A percentile compares a stretch with the other conserved stretches of the same genome.
Evolutionary conservation across 2,329 filamentous ascomycete genomes (phyloP).

Genomic region (Cadophora sp.): DNA sequence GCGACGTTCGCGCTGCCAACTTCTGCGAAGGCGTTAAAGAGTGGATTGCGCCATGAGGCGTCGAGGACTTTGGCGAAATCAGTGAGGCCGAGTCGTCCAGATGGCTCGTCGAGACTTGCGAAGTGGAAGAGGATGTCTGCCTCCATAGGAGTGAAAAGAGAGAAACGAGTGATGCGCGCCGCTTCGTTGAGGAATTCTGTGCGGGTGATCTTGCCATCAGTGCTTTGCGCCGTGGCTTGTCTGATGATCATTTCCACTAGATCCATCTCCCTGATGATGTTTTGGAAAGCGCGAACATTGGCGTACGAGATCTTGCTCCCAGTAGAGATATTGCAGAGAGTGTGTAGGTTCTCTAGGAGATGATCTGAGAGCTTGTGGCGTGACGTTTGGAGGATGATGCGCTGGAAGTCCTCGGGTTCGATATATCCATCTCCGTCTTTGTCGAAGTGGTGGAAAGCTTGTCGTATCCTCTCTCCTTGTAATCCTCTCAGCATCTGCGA

Average conservation of each 20-base stretch:
- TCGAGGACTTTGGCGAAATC: constrained; percentile 97
- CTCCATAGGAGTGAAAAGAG: constrained; percentile 97
- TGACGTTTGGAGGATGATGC: constrained; percentile 92
- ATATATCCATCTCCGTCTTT: constrained; percentile 94
- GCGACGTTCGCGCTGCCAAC: constrained; percentile 48
- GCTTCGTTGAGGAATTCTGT: constrained; percentile 96
- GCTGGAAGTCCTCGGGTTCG: constrained; percentile 92
- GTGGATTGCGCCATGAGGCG: constrained; percentile 79
- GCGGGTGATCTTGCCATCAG: constrained; percentile 91
- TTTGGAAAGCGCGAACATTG: constrained; percentile 97
- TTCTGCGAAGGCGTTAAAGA: constrained; percentile 47
- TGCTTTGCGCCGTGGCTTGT: constrained; percentile 81
- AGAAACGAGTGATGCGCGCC: constrained; percentile 88
- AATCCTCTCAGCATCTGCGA: constrained; percentile 96
- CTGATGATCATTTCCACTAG: constrained; percentile 92
- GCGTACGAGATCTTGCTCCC: constrained; percentile 96
- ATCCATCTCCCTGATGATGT: constrained; percentile 97
- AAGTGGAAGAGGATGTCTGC: constrained; percentile 99
- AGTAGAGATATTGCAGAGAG: constrained; percentile 91
- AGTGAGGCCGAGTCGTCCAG: constrained; percentile 78
- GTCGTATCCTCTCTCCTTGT: constrained; percentile 93
- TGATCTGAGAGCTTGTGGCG: constrained; percentile 98
- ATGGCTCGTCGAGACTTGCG: constrained; percentile 88
- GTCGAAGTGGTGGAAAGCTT: constrained; percentile 93
- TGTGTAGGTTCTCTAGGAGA: constrained; percentile 86